Evolutionary conservation across 768 basidiomycete genomes (phyloP).

Genomic region (Lepiota brunneoincarnata): DNA sequence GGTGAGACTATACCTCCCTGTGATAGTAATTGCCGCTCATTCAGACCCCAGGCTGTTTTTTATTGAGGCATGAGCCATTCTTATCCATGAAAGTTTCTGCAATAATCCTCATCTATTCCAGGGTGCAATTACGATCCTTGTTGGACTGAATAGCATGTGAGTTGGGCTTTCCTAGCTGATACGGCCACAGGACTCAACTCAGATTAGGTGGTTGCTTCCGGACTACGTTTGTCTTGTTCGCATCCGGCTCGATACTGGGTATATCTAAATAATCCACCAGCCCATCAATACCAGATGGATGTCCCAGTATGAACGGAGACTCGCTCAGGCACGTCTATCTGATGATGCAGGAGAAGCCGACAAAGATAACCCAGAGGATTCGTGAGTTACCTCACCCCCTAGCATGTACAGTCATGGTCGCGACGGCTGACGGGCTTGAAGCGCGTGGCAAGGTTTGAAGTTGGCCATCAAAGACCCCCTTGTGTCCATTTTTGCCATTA

Average conservation of each 20-base stretch:
- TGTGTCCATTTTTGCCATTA: constrained; percentile 47
- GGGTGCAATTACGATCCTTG: constrained; percentile 58
- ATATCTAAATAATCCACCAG: constrained; percentile 25
- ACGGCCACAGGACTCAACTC: neutral
- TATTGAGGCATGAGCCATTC: constrained; percentile 44
- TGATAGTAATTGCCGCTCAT: neutral
- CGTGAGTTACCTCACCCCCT: constrained; percentile 36
- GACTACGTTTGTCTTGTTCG: constrained; percentile 43
- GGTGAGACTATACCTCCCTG: constrained; percentile 30
- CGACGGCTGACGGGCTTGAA: constrained; percentile 15
- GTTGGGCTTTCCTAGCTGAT: constrained; percentile 14
- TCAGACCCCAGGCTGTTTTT: constrained; percentile 54
- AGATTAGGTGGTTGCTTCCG: constrained; percentile 49
- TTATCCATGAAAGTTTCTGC: neutral
- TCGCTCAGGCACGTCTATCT: constrained; percentile 63
- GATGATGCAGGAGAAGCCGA: constrained; percentile 68
- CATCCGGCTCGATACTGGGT: neutral
- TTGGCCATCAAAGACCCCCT: constrained; percentile 53
- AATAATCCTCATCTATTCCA: constrained; percentile 19
- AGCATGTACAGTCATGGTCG: neutral
- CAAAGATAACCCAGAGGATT: constrained; percentile 48
- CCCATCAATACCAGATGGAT: constrained; percentile 61
- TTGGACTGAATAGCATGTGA: constrained; percentile 53
- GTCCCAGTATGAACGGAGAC: constrained; percentile 40
- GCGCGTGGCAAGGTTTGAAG: constrained; percentile 44